Conservation (phyloP, 2,329 filamentous ascomycete species). For the Clonostachys sp. region DNA sequence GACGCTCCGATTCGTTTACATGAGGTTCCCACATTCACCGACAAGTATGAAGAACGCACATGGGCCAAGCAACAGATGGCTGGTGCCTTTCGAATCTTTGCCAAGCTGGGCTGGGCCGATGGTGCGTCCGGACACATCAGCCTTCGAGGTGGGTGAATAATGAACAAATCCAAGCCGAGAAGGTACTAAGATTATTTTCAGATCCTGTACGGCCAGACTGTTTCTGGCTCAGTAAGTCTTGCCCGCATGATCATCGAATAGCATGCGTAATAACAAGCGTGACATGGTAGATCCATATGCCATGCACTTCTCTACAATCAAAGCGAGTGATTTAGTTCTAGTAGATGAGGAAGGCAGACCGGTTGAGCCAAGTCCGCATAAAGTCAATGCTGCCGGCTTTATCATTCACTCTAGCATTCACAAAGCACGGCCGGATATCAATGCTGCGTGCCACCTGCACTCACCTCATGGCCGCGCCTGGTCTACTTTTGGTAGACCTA, state of each 20-base stretch:
- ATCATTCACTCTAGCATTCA: constrained; percentile 64
- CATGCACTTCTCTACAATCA: constrained; percentile 60
- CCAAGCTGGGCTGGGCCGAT: constrained; percentile 6
- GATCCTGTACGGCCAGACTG: not conserved
- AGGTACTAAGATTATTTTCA: not conserved
- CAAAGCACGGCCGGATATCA: constrained; percentile 58
- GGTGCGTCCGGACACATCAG: constrained; percentile 7
- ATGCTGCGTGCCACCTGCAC: constrained; percentile 66
- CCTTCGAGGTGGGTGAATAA: constrained; percentile 4
- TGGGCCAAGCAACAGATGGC: constrained; percentile 7
- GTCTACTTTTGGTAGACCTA: constrained; percentile 54
- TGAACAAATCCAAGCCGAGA: constrained; percentile 5
- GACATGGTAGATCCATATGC: constrained; percentile 46
- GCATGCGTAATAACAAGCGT: too few relatives aligned
- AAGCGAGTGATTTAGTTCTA: constrained; percentile 62
- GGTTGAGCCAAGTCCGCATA: constrained; percentile 54
- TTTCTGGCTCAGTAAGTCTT: not conserved
- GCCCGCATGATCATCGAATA: not conserved
- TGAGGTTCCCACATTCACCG: not conserved
- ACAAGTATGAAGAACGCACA: not conserved
- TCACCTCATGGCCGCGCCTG: constrained; percentile 62
- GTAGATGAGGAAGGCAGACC: constrained; percentile 55
- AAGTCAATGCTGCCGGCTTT: constrained; percentile 65
- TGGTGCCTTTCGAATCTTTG: constrained; percentile 7
- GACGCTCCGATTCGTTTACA: not conserved